phyloP scores from a whole-genome alignment of 2,329 filamentous ascomycete genomes.

The Neonectria sp. region DNA sequence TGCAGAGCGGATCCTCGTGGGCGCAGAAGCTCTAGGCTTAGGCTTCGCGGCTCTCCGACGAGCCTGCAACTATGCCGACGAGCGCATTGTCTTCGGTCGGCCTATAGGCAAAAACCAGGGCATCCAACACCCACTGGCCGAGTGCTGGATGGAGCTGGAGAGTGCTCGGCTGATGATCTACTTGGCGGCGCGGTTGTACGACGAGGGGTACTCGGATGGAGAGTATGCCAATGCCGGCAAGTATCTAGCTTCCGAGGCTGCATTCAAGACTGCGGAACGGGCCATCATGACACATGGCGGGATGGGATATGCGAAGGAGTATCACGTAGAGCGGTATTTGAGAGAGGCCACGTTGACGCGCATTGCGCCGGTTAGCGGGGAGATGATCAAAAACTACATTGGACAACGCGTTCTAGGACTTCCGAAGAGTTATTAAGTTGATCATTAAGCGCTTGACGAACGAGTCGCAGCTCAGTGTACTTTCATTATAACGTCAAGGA shows the following conservation, averaged over 20 bases:
- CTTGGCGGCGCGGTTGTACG: constrained; percentile 27
- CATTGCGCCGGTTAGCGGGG: constrained; percentile 27
- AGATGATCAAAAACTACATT: constrained; percentile 36
- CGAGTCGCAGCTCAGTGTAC: neutral
- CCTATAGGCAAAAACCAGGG: constrained; percentile 33
- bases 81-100: constrained; percentile 24
- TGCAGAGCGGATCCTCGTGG: constrained; percentile 30
- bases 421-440: constrained; percentile 14
- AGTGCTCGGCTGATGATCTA: constrained; percentile 36
- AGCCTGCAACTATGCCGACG: constrained; percentile 28
- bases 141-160: constrained; percentile 37
- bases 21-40: constrained; percentile 24
- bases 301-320: constrained; percentile 32
- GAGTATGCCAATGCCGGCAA: constrained; percentile 33
- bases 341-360: constrained; percentile 21
- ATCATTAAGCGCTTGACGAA: too few relatives aligned
- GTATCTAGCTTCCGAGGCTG: constrained; percentile 27
- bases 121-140: constrained; percentile 31
- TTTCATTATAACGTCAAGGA: neutral
- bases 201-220: constrained; percentile 22
- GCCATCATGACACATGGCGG: constrained; percentile 31
- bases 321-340: constrained; percentile 32
- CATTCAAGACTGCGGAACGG: constrained; percentile 30
- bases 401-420: constrained; percentile 21
- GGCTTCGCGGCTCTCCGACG: constrained; percentile 29